Evolutionary conservation across 208 protist species (phyloP), one percentile per base, ranked within the genome.

Genomic region (Crithidia fasciculata): DNA sequence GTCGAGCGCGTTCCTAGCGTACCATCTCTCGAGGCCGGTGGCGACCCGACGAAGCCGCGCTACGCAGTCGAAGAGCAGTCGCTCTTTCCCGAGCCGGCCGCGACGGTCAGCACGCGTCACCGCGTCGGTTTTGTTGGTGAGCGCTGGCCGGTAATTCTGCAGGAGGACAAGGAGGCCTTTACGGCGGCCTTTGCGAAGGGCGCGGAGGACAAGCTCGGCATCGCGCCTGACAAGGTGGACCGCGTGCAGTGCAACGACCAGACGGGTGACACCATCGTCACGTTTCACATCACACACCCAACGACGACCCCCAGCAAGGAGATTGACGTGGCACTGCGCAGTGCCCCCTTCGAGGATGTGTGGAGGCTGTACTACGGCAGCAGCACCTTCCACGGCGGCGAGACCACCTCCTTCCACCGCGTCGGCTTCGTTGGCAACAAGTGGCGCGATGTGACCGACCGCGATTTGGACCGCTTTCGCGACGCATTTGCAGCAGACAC

Each of bases 61-160:
- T 57, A 57, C 12, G 52, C 16, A 5, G 59, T 73, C 36, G 55
- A 49, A 2, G 12, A 61, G 40, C 62, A 40, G 37, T 70, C 71
- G 19, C 52, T 53, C 19, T 18, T 54, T 15, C 39, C 53, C 5
- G 18, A 18, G 0, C 39, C 56, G 2, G 37, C 64, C 3, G 62
- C 59, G 16, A 78, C 57, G 19, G 45, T 66, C 16, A 76, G 18
- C 54, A 83, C 61, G 4, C 73, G 81, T n/a, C 85, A 86, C 64
- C 76, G 88, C 63, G 86, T 93, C 9, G 88, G 88, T 13, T 93
- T 93, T 84, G 77, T 88, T 18, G 88, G 88, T 1, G 54, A 79
- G 63, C 59, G 72, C 8, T 93, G 88, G 88, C 78, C 73, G 6
- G 18, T 72, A 44, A 61, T 93, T 58, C 55, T 90, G 28, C 54